phyloP scores from a whole-genome alignment of 345 rosid species.

The Eucalyptus tenuipes region DNA sequence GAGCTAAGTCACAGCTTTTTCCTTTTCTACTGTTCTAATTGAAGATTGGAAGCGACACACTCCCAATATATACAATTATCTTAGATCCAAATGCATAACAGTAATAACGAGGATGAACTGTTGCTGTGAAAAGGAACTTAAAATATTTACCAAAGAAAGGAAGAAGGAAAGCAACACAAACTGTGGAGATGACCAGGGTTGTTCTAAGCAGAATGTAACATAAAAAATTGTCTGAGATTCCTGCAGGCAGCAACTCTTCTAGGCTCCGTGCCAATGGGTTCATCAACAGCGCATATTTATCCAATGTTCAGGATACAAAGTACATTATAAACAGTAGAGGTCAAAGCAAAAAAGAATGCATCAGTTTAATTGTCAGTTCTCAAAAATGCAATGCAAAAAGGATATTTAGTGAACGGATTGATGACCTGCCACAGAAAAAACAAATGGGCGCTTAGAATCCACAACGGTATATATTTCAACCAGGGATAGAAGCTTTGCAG shows the following conservation, averaged over 20 bases:
- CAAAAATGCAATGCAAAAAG: constrained; percentile 9
- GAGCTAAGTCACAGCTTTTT: neutral
- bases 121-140: neutral
- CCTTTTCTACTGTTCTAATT: neutral
- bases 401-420: constrained; percentile 91
- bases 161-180: constrained; percentile 63
- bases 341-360: neutral
- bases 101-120: neutral
- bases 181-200: constrained; percentile 65
- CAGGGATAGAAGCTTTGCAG: neutral
- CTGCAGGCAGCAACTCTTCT: constrained; percentile 72
- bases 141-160: constrained; percentile 66
- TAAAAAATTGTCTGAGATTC: constrained; percentile 37
- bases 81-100: neutral
- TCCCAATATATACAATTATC: neutral
- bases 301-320: constrained; percentile 19
- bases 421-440: constrained; percentile 39
- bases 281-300: constrained; percentile 61
- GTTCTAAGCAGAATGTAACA: constrained; percentile 63
- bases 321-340: neutral
- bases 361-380: neutral
- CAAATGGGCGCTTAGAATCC: constrained; percentile 1
- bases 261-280: constrained; percentile 82
- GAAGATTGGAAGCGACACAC: neutral
- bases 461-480: neutral